Evolutionary conservation across 108 stramenopile species (phyloP).

Genomic region (Nitzschia sp.): DNA sequence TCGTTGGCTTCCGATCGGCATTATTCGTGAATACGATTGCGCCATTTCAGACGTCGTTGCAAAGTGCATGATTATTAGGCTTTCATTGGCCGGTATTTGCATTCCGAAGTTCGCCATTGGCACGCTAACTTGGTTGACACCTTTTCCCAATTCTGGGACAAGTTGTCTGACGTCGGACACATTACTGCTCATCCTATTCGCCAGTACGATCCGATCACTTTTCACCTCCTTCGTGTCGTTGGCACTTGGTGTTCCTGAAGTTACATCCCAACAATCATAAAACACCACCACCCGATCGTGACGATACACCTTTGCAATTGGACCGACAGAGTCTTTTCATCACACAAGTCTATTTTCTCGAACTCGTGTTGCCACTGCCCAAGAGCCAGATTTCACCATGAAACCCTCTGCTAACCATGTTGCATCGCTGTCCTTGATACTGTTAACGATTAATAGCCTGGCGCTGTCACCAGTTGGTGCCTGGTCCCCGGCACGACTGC

Average conservation of each 20-base stretch:
- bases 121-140: neutral
- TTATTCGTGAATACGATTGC: neutral
- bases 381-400: too few species aligned
- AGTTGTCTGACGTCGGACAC: neutral
- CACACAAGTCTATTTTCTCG: too few species aligned
- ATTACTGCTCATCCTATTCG: neutral
- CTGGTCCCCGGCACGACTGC: conserved; percentile 27
- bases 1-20: too few species aligned
- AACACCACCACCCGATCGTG: too few species aligned
- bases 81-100: neutral
- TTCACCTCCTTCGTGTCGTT: too few species aligned
- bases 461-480: conserved; percentile 2
- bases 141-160: neutral
- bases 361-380: too few species aligned
- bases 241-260: too few species aligned
- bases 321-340: too few species aligned
- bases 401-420: neutral
- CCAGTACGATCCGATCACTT: neutral
- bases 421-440: neutral
- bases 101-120: neutral
- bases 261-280: too few species aligned
- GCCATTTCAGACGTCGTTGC: neutral
- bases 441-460: neutral
- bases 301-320: too few species aligned
- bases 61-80: neutral